phyloP scores from a whole-genome alignment of 2,329 filamentous ascomycete species.

The Fusarium lyarnte region DNA sequence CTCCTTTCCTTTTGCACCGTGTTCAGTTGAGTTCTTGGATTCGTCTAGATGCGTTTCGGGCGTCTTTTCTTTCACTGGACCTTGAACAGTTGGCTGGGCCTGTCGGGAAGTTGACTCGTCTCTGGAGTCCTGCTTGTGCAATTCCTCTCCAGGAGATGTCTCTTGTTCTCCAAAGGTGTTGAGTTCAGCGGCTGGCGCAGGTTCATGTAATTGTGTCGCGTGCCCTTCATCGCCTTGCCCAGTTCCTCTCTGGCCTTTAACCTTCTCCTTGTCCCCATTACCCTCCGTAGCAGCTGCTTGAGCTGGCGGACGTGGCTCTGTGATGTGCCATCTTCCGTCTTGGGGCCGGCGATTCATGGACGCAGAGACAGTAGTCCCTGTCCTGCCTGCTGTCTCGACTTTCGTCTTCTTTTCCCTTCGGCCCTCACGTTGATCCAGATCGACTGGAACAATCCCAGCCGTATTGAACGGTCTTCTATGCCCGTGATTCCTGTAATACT shows the following conservation, averaged over 20 bases:
- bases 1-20: no score
- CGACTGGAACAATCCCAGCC: not conserved
- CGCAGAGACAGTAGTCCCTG: no score
- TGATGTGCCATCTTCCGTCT: not conserved
- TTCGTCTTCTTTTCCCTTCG: not conserved
- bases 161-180: not conserved
- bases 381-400: not conserved
- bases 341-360: not conserved
- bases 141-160: no score
- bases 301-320: not conserved
- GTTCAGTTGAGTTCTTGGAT: rapidly evolving
- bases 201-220: not conserved
- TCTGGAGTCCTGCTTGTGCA: rapidly evolving
- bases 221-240: rapidly evolving
- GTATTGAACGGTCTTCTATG: not conserved
- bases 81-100: rapidly evolving
- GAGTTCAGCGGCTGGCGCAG: not conserved
- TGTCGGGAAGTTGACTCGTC: no score
- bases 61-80: rapidly evolving
- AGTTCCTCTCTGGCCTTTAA: rapidly evolving
- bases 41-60: rapidly evolving
- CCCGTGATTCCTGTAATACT: no score
- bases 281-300: rapidly evolving
- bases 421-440: not conserved
- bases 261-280: not conserved